Percentiles rank a stretch among this genome's conserved stretches.
phyloP scores from a whole-genome alignment of 495 filamentous ascomycete genomes.

The Lineolata rhizophorae region DNA sequence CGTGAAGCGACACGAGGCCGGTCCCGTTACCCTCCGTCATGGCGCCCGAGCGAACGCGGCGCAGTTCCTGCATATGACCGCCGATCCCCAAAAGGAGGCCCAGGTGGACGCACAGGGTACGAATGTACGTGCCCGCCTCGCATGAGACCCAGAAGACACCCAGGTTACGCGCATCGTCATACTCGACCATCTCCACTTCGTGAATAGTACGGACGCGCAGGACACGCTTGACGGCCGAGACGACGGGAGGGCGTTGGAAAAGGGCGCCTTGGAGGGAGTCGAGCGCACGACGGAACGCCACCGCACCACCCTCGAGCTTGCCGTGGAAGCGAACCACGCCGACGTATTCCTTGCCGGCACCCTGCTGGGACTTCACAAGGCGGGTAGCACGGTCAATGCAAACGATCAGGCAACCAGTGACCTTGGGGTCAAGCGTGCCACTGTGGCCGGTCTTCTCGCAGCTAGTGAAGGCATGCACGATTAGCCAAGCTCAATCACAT shows the following conservation, averaged over 20 bases:
- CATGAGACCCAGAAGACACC: conserved; percentile 99
- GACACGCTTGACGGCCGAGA: conserved; percentile 96
- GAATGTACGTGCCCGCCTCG: conserved; percentile 95
- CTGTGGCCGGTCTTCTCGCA: conserved; percentile 88
- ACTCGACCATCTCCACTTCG: conserved; percentile 86
- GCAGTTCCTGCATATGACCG: conserved; percentile 95
- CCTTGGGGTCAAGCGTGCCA: conserved; percentile 88
- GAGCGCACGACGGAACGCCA: conserved; percentile 70
- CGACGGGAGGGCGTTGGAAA: conserved; percentile 91
- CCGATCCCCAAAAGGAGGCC: conserved; percentile 84
- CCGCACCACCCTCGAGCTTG: conserved; percentile 72
- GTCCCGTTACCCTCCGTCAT: conserved; percentile 78
- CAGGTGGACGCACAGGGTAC: conserved; percentile 91
- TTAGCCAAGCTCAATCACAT: no score
- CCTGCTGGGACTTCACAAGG: conserved; percentile 94
- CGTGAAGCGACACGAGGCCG: conserved; percentile 84
- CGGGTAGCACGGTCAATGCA: conserved; percentile 54
- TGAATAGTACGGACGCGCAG: conserved; percentile 92
- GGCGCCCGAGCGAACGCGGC: conserved; percentile 79
- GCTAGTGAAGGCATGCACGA: conserved; percentile 34
- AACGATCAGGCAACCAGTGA: conserved; percentile 57
- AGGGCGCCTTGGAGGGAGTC: conserved; percentile 90
- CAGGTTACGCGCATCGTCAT: conserved; percentile 93
- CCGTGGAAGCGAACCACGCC: conserved; percentile 83
- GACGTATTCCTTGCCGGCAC: conserved; percentile 80